Evolutionary conservation across 139 green algal genomes (phyloP).

Genomic region (Closterium sp.): DNA sequence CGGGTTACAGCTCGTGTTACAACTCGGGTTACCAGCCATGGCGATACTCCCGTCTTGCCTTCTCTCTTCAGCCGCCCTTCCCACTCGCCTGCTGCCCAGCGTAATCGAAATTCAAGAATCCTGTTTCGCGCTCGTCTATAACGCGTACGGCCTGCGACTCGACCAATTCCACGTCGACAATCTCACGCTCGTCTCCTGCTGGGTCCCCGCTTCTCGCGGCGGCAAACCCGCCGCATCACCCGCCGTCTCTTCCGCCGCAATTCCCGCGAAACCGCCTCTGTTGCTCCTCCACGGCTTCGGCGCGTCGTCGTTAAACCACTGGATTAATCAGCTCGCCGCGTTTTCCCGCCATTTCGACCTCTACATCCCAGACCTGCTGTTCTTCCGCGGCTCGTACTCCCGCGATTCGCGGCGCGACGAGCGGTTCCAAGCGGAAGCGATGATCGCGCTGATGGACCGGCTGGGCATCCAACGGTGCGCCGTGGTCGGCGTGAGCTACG

Average conservation of each 20-base stretch:
- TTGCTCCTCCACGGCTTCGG: constrained; percentile 37
- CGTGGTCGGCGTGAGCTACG: constrained; percentile 33
- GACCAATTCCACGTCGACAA: not conserved
- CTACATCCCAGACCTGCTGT: constrained; percentile 37
- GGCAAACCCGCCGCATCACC: not conserved
- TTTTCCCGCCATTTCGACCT: constrained; percentile 28
- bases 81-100: not conserved
- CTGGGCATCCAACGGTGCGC: constrained; percentile 16
- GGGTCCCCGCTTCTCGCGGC: not conserved
- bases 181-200: not conserved
- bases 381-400: constrained; percentile 23
- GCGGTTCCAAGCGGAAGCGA: not conserved
- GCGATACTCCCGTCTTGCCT: not conserved
- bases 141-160: not conserved
- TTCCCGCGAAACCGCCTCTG: constrained; percentile 14
- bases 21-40: not conserved
- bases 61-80: not conserved
- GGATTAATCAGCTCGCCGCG: constrained; percentile 10
- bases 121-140: not conserved
- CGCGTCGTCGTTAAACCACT: constrained; percentile 28
- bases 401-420: constrained; percentile 2
- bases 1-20: not conserved
- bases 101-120: not conserved
- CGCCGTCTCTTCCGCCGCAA: not conserved
- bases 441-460: not conserved